Percentiles rank a stretch among this genome's conserved stretches.
Evolutionary conservation across 2,329 filamentous ascomycete species (phyloP).

Genomic region (Aaosphaeria arxii): DNA sequence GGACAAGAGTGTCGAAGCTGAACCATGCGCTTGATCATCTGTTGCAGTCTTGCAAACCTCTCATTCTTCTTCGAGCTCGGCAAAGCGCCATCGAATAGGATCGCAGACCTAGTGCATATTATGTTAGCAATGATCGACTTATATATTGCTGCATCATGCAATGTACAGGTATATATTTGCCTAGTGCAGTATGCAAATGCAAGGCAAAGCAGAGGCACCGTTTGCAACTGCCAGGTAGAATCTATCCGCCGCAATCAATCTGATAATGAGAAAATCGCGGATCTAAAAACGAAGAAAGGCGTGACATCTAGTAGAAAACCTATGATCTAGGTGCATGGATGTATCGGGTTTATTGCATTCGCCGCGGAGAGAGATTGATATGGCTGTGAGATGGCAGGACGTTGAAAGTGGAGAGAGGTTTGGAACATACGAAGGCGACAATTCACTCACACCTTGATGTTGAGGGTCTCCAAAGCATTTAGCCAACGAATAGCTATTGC

Average conservation of each 20-base stretch:
- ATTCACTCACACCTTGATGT: conserved; percentile 60
- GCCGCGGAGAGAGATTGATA: no score
- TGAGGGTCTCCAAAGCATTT: conserved; percentile 52
- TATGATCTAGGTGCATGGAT: no score
- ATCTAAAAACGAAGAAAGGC: neutral
- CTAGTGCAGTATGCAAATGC: neutral
- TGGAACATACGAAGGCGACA: conserved; percentile 10
- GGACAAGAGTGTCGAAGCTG: conserved; percentile 41
- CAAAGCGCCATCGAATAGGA: conserved; percentile 85
- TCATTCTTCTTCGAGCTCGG: conserved; percentile 64
- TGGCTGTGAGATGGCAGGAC: no score
- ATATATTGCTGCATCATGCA: conserved; percentile 9
- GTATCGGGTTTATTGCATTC: no score
- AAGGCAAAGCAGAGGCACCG: neutral
- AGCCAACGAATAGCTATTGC: conserved; percentile 57
- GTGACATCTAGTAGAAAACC: neutral
- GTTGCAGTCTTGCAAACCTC: conserved; percentile 60
- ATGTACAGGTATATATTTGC: conserved; percentile 8
- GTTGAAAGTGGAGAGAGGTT: no score
- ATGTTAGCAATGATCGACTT: conserved; percentile 17
- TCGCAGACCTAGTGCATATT: conserved; percentile 44
- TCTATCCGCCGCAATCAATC: neutral
- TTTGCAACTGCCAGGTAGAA: neutral
- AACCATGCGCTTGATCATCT: conserved; percentile 56
- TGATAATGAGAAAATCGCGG: neutral